Percentiles rank a stretch among this genome's conserved stretches.
Conservation (phyloP, 192 early-diverging fungal species). For the Podila clonocystis region DNA sequence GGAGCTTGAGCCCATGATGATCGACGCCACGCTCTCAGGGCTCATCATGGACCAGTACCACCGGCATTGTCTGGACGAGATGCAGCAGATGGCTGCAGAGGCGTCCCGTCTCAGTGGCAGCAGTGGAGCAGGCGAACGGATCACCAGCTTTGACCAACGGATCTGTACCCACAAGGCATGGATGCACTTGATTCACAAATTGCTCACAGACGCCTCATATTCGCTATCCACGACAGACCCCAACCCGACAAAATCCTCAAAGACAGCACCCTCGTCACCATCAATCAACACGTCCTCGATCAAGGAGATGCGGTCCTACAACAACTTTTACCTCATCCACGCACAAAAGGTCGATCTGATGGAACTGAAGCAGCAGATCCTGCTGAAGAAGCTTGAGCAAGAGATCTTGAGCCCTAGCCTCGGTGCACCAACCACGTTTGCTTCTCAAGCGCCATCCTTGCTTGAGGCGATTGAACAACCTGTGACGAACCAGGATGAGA, state of each 20-base stretch:
- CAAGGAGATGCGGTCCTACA: conserved; percentile 43
- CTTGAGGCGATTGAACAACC: neutral
- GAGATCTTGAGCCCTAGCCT: conserved; percentile 36
- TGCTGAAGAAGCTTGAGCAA: conserved; percentile 30
- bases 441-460: neutral
- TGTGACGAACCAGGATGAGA: neutral
- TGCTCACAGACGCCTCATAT: conserved; percentile 22
- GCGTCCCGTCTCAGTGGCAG: neutral
- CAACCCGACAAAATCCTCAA: neutral
- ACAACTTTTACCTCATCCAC: conserved; percentile 39
- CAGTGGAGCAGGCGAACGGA: neutral
- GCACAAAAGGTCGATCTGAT: conserved; percentile 42
- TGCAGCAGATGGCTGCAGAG: conserved; percentile 13
- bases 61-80: conserved; percentile 32
- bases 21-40: conserved; percentile 43
- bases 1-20: conserved; percentile 41
- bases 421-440: conserved; percentile 13
- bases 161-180: conserved; percentile 35
- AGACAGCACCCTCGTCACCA: neutral
- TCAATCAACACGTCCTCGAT: conserved; percentile 1
- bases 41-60: conserved; percentile 50
- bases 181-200: conserved; percentile 20
- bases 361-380: conserved; percentile 23
- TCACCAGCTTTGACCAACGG: conserved; percentile 32
- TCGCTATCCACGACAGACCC: neutral